A percentile compares a stretch with the other conserved stretches of the same genome.
Conservation (phyloP, 2,329 filamentous ascomycete species). For the Botrytis medusae region DNA sequence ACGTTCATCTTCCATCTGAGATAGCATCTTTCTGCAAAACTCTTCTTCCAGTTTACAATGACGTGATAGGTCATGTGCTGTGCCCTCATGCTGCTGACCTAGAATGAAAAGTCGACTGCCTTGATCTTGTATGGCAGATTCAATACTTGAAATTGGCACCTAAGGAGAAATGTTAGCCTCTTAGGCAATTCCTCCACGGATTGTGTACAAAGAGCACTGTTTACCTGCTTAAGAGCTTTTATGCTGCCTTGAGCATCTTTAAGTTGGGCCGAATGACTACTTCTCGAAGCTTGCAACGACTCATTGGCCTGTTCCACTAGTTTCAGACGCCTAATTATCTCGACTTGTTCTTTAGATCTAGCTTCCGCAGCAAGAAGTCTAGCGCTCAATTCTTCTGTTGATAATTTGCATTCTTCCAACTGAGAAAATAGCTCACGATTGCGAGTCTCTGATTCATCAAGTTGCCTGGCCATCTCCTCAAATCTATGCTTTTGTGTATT, state of each 20-base stretch:
- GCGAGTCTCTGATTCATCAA: slow-evolving; percentile 7
- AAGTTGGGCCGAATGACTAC: background rate
- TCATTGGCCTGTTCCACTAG: background rate
- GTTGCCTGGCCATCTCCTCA: slow-evolving; percentile 9
- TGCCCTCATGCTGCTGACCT: background rate
- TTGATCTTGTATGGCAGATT: slow-evolving; percentile 4
- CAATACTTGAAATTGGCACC: background rate
- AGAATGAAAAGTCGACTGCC: background rate
- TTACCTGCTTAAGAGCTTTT: slow-evolving; percentile 11
- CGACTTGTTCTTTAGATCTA: background rate
- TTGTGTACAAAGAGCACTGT: background rate
- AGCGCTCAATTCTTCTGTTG: slow-evolving; percentile 2
- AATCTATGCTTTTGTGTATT: slow-evolving; percentile 1
- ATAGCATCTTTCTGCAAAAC: background rate
- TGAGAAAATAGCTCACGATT: background rate
- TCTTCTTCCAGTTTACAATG: slow-evolving; percentile 4
- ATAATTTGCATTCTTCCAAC: background rate
- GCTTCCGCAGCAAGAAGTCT: slow-evolving; percentile 8
- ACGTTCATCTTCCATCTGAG: slow-evolving; percentile 2
- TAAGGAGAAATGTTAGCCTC: background rate
- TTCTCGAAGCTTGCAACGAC: slow-evolving; percentile 1
- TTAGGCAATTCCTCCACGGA: background rate
- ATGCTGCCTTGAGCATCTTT: background rate
- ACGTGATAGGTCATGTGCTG: slow-evolving; percentile 10
- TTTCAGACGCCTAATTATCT: background rate